Base-by-base conservation (phyloP, 768 basidiomycete genomes). In the Lentinula lateritia region DNA sequence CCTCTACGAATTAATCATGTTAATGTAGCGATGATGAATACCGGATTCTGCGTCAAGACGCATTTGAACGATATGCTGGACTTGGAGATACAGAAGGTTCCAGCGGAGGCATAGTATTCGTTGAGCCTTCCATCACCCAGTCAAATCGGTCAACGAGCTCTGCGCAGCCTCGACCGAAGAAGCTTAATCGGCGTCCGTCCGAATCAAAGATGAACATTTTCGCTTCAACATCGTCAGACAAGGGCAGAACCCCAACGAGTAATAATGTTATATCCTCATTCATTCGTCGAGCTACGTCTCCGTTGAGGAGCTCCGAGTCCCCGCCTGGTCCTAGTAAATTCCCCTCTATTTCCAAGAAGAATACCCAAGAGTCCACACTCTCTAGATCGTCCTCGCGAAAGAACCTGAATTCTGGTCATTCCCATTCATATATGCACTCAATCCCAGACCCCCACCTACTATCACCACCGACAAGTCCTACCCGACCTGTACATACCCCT, bases 21-120 rank as follows among this genome's bases (percentile, higher is more conserved):
- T 6, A 52, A 32, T 55, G 7, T 71, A 90, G 89, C 66, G 87
- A 90, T 70, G 86, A 89, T 64, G 88, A 88, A 70, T 90, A 89
- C 67, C 82, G 88, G 28, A 72, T 89, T 9, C 78, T 90, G 48
- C 82, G 88, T 10, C 86, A 86, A 69, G 84, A 82, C 67, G 73
- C 86, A 41, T 90, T 90, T 66, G 83, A 88, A 70, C 81, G 84
- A 45, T 80, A 84, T 65, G 75, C 83, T 20, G 71, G 73, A 66
- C 53, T 54, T 5, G 53, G 53, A 36, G 16, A 20, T 13, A 16
- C 35, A 23, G 53, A n/a, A 6, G 10, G 38, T 12, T 35, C 35
- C 9, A 66, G 71, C 43, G 18, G 8, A 48, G 46, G 20, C 46
- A 20, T 20, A 23, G 23, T 10, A 48, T 6, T 48, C 8, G 2